A percentile compares a stretch with the other conserved stretches of the same genome.
phyloP scores from a whole-genome alignment of 2,329 filamentous ascomycete genomes.

The Lachnellula arida region DNA sequence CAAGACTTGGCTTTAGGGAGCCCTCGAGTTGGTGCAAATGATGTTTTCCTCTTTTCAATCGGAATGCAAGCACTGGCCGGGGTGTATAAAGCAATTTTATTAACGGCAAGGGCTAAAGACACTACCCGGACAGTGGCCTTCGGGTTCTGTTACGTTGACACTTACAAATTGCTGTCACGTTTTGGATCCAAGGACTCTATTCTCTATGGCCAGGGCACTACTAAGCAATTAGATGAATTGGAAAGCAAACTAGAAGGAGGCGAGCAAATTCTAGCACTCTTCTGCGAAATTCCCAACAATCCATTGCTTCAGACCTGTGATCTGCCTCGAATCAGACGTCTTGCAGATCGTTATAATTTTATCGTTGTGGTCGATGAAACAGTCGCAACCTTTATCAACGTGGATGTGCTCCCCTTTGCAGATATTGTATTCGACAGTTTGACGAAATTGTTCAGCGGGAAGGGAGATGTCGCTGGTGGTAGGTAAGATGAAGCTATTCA shows the following conservation, averaged over 20 bases:
- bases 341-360: slow-evolving; percentile 80
- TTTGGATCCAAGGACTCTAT: background rate
- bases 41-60: background rate
- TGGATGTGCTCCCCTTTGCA: slow-evolving; percentile 79
- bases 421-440: slow-evolving; percentile 88
- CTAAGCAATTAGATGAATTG: slow-evolving; percentile 59
- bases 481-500: slow-evolving; percentile 35
- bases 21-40: background rate
- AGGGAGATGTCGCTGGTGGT: slow-evolving; percentile 96
- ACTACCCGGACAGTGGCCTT: background rate
- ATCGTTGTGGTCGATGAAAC: slow-evolving; percentile 92
- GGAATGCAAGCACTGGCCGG: background rate
- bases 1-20: background rate
- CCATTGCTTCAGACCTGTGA: slow-evolving; percentile 79
- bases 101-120: background rate
- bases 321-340: slow-evolving; percentile 64
- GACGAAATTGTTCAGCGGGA: slow-evolving; percentile 92
- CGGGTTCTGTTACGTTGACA: background rate
- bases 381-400: slow-evolving; percentile 87
- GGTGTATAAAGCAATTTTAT: background rate
- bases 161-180: background rate
- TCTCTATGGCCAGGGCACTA: background rate
- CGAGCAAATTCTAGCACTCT: slow-evolving; percentile 72
- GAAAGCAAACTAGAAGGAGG: slow-evolving; percentile 64
- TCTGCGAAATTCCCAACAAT: slow-evolving; percentile 90